phyloP scores from a whole-genome alignment of 116 monocot species.

The Posidonia oceanica region DNA sequence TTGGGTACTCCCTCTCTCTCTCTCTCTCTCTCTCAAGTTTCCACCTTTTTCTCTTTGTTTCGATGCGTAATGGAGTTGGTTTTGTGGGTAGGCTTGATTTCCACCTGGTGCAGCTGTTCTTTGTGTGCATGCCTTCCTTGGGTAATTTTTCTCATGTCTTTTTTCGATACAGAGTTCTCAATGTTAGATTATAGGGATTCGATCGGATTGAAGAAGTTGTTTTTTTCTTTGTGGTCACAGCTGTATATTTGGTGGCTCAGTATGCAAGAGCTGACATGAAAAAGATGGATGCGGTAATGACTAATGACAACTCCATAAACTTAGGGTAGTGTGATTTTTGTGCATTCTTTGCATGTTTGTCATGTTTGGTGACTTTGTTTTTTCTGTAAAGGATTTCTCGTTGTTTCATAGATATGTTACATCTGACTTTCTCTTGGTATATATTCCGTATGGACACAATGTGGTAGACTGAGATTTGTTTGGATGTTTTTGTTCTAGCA shows the following conservation, averaged over 20 bases:
- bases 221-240: slow-evolving; percentile 21
- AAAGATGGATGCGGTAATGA: slow-evolving; percentile 64
- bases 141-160: slow-evolving; percentile 18
- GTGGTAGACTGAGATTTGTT: no score
- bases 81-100: slow-evolving; percentile 58
- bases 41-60: neutral
- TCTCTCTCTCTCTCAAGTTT: neutral
- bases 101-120: slow-evolving; percentile 88
- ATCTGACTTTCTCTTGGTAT: no score
- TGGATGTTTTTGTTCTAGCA: no score
- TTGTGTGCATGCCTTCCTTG: slow-evolving; percentile 68
- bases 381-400: no score
- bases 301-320: slow-evolving; percentile 6
- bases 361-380: no score
- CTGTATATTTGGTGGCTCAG: slow-evolving; percentile 81
- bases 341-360: no score
- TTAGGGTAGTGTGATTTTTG: no score
- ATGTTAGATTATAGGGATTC: neutral
- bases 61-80: neutral
- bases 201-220: no score
- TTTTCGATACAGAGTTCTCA: no score
- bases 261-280: slow-evolving; percentile 77
- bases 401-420: no score
- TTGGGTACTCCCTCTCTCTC: slow-evolving; percentile 23
- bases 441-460: no score